These are phyloP conservation scores for Lentinula lateritia DNA, from an alignment of 768 basidiomycete species.

Conservation along the genomic window DNA sequence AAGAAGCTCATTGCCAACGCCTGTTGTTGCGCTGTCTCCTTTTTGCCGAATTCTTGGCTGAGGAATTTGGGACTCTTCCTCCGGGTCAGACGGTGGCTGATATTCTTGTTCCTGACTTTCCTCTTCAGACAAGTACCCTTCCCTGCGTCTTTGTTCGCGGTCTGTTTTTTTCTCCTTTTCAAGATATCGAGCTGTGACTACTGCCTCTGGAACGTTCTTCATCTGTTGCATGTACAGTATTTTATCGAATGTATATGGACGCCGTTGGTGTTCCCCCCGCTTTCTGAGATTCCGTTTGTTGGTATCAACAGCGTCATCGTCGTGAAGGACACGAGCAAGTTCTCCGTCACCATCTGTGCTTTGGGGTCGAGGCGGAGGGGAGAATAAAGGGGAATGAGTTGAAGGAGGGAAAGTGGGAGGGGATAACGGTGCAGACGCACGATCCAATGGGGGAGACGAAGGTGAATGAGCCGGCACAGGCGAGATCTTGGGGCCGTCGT, in stretches of 20 bases:
- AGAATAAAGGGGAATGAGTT: neutral
- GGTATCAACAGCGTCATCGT: neutral
- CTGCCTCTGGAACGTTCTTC: conserved; percentile 57
- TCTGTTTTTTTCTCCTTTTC: conserved; percentile 17
- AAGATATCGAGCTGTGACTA: conserved; percentile 45
- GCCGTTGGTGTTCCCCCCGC: conserved; percentile 49
- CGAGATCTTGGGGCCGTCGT: neutral
- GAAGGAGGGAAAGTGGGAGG: neutral
- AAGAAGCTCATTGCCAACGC: neutral
- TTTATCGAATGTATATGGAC: conserved; percentile 59
- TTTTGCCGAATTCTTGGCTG: neutral
- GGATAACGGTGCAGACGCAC: neutral
- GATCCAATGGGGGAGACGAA: neutral
- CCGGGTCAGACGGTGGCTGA: neutral
- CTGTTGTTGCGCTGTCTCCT: neutral
- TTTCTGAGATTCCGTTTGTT: conserved; percentile 50
- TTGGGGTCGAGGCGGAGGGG: neutral
- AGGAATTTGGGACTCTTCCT: neutral
- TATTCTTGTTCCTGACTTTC: conserved; percentile 11
- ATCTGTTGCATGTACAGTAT: conserved; percentile 46
- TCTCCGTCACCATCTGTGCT: neutral
- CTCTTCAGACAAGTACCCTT: conserved; percentile 16
- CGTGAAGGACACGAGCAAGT: neutral
- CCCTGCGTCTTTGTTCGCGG: conserved; percentile 15
- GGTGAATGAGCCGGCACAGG: conserved; percentile 6